These are phyloP conservation scores for Alternaria ventricosa DNA, from an alignment of 2,329 filamentous ascomycete species.

Conservation along the genomic window DNA sequence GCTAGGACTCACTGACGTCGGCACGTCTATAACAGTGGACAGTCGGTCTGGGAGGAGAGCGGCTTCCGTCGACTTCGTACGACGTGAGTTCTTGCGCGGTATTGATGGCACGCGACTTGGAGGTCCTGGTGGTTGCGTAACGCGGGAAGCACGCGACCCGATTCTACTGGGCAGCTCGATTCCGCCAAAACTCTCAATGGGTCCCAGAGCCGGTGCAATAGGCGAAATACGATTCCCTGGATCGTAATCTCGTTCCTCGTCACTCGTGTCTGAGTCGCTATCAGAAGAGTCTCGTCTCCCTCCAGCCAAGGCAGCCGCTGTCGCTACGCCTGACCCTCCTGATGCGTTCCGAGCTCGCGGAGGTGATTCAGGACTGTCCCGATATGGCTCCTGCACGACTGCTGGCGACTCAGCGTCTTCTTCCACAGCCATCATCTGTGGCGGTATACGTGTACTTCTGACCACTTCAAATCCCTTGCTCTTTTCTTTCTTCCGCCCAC, in stretches of 20 bases:
- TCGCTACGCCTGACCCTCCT: conserved; percentile 20
- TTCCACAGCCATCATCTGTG: conserved; percentile 69
- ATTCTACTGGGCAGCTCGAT: conserved; percentile 70
- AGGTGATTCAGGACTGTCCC: conserved; percentile 55
- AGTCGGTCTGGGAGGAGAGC: conserved; percentile 35
- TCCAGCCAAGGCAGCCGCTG: conserved; percentile 22
- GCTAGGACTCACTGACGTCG: conserved; percentile 20
- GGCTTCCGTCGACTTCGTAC: conserved; percentile 38
- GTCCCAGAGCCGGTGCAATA: conserved; percentile 64
- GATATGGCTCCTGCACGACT: conserved; percentile 56
- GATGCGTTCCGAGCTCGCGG: conserved; percentile 4
- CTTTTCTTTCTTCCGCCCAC: conserved; percentile 89
- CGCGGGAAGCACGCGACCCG: conserved; percentile 63
- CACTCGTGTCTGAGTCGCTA: conserved; percentile 44
- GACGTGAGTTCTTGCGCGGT: conserved; percentile 73
- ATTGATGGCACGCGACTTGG: conserved; percentile 54
- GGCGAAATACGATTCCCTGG: conserved; percentile 55
- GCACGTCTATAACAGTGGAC: conserved; percentile 35
- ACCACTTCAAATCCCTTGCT: conserved; percentile 98
- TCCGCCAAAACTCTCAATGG: conserved; percentile 64
- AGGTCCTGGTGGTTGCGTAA: conserved; percentile 24
- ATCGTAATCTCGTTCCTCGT: conserved; percentile 51
- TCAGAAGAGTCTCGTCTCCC: conserved; percentile 54
- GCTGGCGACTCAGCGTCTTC: conserved; percentile 63
- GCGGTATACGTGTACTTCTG: conserved; percentile 82